phyloP scores from a whole-genome alignment of 371 early-diverging fungal species.

The Funneliformis caledonium region DNA sequence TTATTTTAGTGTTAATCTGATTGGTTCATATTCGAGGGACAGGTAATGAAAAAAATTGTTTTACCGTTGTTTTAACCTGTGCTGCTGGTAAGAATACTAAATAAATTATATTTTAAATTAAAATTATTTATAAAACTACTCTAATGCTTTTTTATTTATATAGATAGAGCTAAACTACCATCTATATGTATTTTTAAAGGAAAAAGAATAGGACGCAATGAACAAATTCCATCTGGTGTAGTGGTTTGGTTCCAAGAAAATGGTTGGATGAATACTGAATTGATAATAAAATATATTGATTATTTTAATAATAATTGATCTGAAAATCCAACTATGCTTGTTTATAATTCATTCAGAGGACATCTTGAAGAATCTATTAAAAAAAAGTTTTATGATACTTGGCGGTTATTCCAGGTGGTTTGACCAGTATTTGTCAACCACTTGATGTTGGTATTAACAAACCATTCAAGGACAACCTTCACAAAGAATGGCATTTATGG shows the following conservation, averaged over 20 bases:
- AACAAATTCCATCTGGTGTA: conserved; percentile 5
- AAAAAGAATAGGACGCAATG: neutral
- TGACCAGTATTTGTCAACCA: conserved; percentile 21
- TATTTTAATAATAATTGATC: neutral
- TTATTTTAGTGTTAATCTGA: too few species aligned
- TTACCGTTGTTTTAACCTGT: conserved; percentile 5
- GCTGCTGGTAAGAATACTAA: neutral
- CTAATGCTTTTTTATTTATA: neutral
- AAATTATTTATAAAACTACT: too few species aligned
- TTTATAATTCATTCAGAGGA: conserved; percentile 13
- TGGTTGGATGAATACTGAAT: conserved; percentile 6
- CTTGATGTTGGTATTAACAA: conserved; percentile 1
- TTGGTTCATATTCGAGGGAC: too few species aligned
- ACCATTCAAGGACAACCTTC: neutral
- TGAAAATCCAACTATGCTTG: neutral
- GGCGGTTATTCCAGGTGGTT: neutral
- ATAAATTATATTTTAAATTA: neutral
- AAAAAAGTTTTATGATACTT: conserved; percentile 12
- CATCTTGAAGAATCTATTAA: conserved; percentile 11
- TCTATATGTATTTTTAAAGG: conserved; percentile 18
- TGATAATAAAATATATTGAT: neutral
- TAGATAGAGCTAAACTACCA: neutral
- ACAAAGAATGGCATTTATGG: conserved; percentile 26
- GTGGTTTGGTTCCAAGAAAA: neutral
- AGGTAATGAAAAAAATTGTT: neutral